Conservation (phyloP, 768 basidiomycete species). For the Lactarius pseudohatsudake region DNA sequence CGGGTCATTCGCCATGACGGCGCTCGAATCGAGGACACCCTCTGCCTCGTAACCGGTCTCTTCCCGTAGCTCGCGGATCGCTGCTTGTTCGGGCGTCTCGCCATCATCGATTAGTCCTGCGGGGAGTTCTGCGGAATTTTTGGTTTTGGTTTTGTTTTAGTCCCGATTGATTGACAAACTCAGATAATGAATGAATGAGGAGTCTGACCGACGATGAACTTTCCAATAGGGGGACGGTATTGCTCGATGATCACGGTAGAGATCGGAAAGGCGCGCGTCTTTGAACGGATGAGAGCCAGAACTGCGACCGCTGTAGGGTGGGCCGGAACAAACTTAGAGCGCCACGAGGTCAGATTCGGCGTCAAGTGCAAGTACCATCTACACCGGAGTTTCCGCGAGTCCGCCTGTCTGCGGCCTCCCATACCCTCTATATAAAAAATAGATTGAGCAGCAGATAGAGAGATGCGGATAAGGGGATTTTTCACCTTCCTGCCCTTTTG, state of each 20-base stretch:
- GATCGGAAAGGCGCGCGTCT: slow-evolving; percentile 63
- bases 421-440: slow-evolving; percentile 54
- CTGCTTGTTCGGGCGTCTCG: slow-evolving; percentile 78
- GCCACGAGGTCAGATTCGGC: not conserved
- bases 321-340: not conserved
- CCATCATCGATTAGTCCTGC: slow-evolving; percentile 83
- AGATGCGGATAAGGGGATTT: not conserved
- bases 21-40: slow-evolving; percentile 59
- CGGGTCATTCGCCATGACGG: slow-evolving; percentile 66
- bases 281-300: slow-evolving; percentile 75
- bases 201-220: slow-evolving; percentile 62
- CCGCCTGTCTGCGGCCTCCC: slow-evolving; percentile 88
- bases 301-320: slow-evolving; percentile 71
- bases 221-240: slow-evolving; percentile 84
- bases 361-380: slow-evolving; percentile 56
- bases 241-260: slow-evolving; percentile 90
- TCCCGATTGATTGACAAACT: not conserved
- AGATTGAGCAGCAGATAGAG: slow-evolving; percentile 1
- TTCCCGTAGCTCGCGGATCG: slow-evolving; percentile 86
- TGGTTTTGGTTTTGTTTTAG: not conserved
- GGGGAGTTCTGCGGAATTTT: slow-evolving; percentile 48
- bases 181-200: not conserved
- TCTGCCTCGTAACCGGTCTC: slow-evolving; percentile 86
- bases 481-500: slow-evolving; percentile 69
- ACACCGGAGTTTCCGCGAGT: slow-evolving; percentile 74